phyloP scores from a whole-genome alignment of 2,329 filamentous ascomycete genomes.

The Mycocentrospora acerina region DNA sequence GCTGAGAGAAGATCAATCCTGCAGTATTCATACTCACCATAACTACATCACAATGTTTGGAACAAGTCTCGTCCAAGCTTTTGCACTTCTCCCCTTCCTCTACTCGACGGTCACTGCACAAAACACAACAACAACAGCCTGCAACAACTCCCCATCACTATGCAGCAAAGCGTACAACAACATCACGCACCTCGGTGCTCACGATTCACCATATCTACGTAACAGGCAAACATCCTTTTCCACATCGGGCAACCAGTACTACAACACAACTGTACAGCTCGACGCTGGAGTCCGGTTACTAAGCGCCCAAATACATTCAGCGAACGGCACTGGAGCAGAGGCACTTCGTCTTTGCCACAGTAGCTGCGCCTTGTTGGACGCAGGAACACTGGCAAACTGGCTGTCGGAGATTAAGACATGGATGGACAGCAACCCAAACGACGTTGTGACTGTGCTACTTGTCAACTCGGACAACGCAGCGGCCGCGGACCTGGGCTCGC shows the following conservation, averaged over 20 bases:
- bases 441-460: slow-evolving; percentile 73
- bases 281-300: slow-evolving; percentile 71
- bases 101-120: slow-evolving; percentile 32
- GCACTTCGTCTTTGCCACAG: slow-evolving; percentile 65
- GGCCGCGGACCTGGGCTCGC: slow-evolving; percentile 56
- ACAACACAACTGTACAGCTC: slow-evolving; percentile 70
- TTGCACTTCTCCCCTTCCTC: slow-evolving; percentile 32
- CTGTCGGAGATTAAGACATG: slow-evolving; percentile 64
- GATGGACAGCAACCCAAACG: slow-evolving; percentile 69
- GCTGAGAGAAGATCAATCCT: neutral
- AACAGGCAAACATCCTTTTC: slow-evolving; percentile 63
- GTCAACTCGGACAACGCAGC: slow-evolving; percentile 67
- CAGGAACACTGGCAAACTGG: slow-evolving; percentile 66
- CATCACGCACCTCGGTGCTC: slow-evolving; percentile 76
- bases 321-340: slow-evolving; percentile 46
- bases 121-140: too few species aligned
- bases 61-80: slow-evolving; percentile 26
- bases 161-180: slow-evolving; percentile 72
- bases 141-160: slow-evolving; percentile 79
- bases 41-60: slow-evolving; percentile 31
- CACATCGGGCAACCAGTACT: slow-evolving; percentile 70
- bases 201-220: slow-evolving; percentile 72
- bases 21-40: neutral
- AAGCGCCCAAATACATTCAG: slow-evolving; percentile 67
- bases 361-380: slow-evolving; percentile 67